Evolutionary conservation across 139 green algal species (phyloP).

Genomic region (Chlorella sp.): DNA sequence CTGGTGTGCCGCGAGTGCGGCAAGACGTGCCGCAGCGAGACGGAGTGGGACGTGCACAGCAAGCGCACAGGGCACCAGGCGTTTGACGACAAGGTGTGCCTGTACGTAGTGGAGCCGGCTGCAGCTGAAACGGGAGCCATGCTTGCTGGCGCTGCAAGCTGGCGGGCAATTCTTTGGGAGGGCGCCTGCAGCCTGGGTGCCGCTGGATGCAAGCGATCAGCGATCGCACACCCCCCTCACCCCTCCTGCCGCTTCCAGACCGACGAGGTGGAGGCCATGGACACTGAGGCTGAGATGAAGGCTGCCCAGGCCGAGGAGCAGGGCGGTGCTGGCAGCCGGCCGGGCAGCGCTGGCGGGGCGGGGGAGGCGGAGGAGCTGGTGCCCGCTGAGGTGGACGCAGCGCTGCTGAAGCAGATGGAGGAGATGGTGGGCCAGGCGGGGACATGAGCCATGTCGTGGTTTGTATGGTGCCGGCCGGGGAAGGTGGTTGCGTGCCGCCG

Average conservation of each 20-base stretch:
- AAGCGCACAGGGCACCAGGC: constrained; percentile 77
- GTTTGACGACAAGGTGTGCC: constrained; percentile 74
- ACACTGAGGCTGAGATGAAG: constrained; percentile 83
- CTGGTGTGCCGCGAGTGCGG: constrained; percentile 76
- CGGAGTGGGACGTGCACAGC: constrained; percentile 83
- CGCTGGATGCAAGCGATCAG: too few relatives aligned
- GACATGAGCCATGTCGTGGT: too few relatives aligned
- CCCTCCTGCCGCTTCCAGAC: not conserved
- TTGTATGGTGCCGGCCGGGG: constrained; percentile 47
- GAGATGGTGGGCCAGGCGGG: constrained; percentile 78
- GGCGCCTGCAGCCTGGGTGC: too few relatives aligned
- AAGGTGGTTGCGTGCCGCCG: constrained; percentile 22
- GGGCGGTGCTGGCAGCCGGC: not conserved
- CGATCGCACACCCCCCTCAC: too few relatives aligned
- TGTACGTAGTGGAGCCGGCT: not conserved
- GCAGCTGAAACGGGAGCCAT: not conserved
- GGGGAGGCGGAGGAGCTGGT: constrained; percentile 55
- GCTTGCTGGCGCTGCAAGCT: not conserved
- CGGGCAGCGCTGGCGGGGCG: not conserved
- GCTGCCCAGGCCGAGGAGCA: constrained; percentile 45
- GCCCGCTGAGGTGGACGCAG: constrained; percentile 62
- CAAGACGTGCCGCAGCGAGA: constrained; percentile 80
- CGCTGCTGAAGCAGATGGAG: constrained; percentile 76
- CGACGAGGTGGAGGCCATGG: constrained; percentile 43
- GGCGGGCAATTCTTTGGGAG: not conserved